These are phyloP conservation scores for Sporothrix protearum DNA, from an alignment of 2,329 filamentous ascomycete species.

Conservation along the genomic window DNA sequence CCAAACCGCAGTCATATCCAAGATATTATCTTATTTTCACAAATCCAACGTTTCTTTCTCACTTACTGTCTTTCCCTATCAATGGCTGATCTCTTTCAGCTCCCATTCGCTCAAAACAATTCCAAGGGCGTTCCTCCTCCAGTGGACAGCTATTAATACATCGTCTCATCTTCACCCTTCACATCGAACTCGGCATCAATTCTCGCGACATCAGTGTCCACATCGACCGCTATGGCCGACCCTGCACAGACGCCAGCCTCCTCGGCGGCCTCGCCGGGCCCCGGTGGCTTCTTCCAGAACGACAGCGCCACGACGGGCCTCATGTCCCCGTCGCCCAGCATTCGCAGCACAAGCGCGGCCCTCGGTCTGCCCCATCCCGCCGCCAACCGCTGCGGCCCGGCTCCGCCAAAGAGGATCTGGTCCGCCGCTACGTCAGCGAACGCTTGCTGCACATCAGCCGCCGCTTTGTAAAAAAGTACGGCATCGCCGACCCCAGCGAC, in stretches of 20 bases:
- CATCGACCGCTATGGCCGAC: not conserved
- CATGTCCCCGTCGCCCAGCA: constrained; percentile 51
- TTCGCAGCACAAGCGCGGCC: constrained; percentile 37
- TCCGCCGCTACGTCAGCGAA: constrained; percentile 55
- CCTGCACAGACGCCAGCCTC: not conserved
- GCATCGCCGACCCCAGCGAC: constrained; percentile 44
- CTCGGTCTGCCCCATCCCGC: constrained; percentile 53
- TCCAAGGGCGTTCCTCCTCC: not conserved
- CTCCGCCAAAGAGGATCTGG: constrained; percentile 58
- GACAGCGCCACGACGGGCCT: constrained; percentile 34
- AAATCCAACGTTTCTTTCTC: too few relatives aligned
- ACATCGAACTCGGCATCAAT: not conserved
- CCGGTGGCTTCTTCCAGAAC: constrained; percentile 51
- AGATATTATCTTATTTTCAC: not conserved
- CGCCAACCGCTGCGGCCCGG: constrained; percentile 51
- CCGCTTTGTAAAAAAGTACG: constrained; percentile 59
- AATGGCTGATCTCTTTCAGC: too few relatives aligned
- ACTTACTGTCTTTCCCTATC: too few relatives aligned
- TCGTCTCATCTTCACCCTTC: not conserved
- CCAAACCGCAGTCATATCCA: not conserved
- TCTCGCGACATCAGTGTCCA: not conserved
- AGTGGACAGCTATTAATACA: not conserved
- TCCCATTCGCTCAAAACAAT: not conserved
- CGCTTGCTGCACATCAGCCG: constrained; percentile 53
- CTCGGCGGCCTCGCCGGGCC: constrained; percentile 24